phyloP scores from a whole-genome alignment of 495 filamentous ascomycete species.

The Xylaria cubensis region DNA sequence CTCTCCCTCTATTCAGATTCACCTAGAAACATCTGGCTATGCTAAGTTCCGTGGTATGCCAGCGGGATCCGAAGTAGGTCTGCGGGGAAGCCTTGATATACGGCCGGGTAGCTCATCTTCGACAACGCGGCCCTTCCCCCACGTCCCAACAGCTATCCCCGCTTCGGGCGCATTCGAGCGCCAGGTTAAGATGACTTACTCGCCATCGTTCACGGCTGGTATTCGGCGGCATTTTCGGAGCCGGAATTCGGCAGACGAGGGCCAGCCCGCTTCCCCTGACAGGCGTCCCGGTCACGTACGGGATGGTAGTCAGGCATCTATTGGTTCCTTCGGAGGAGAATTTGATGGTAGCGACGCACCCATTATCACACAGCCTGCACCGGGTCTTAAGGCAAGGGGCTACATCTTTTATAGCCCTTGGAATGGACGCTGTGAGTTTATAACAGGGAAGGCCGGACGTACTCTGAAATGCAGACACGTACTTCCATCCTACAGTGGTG shows the following conservation, averaged over 20 bases:
- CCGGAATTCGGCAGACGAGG: slow-evolving; percentile 31
- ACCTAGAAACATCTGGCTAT: slow-evolving; percentile 54
- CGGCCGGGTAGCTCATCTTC: slow-evolving; percentile 42
- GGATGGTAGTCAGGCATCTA: slow-evolving; percentile 43
- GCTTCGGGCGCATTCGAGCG: slow-evolving; percentile 51
- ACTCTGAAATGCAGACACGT: slow-evolving; percentile 81
- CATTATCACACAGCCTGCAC: slow-evolving; percentile 51
- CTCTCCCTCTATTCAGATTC: slow-evolving; percentile 51
- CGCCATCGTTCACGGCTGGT: slow-evolving; percentile 48
- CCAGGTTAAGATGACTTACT: slow-evolving; percentile 58
- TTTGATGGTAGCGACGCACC: slow-evolving; percentile 40
- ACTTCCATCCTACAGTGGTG: slow-evolving; percentile 48
- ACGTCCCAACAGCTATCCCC: slow-evolving; percentile 10
- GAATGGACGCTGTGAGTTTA: slow-evolving; percentile 84
- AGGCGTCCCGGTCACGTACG: slow-evolving; percentile 39
- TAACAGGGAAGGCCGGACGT: slow-evolving; percentile 73
- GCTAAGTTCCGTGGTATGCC: slow-evolving; percentile 58
- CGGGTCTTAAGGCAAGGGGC: slow-evolving; percentile 53
- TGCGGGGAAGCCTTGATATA: slow-evolving; percentile 38
- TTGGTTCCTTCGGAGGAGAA: slow-evolving; percentile 45
- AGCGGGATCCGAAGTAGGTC: slow-evolving; percentile 32
- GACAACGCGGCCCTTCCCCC: slow-evolving; percentile 28
- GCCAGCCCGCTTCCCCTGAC: slow-evolving; percentile 29
- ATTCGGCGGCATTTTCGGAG: slow-evolving; percentile 50
- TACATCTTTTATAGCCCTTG: slow-evolving; percentile 83